Percentiles rank a stretch among this genome's conserved stretches.
phyloP scores from a whole-genome alignment of 2,329 filamentous ascomycete genomes.

The Xylaria sp. region DNA sequence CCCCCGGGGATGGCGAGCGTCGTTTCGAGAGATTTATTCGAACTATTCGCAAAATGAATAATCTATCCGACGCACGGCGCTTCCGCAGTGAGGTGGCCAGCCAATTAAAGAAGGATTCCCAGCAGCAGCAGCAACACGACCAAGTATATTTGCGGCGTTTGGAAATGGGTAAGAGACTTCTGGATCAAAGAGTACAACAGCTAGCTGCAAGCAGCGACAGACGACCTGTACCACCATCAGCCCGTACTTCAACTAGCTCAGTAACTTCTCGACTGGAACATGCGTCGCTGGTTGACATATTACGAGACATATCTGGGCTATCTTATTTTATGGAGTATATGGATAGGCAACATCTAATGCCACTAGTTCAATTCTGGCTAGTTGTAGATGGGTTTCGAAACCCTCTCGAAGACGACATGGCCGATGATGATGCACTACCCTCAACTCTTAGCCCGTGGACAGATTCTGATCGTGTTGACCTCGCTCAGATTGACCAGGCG shows the following conservation, averaged over 20 bases:
- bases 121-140: conserved; percentile 81
- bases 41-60: conserved; percentile 86
- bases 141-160: conserved; percentile 87
- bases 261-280: conserved; percentile 75
- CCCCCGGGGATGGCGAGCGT: conserved; percentile 85
- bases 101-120: conserved; percentile 86
- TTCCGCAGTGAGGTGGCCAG: conserved; percentile 93
- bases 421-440: conserved; percentile 73
- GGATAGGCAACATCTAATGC: conserved; percentile 89
- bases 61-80: conserved; percentile 89
- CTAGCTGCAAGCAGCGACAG: conserved; percentile 75
- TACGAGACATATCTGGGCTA: conserved; percentile 88
- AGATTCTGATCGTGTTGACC: conserved; percentile 84
- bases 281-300: conserved; percentile 82
- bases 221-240: conserved; percentile 49
- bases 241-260: conserved; percentile 49
- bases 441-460: conserved; percentile 76
- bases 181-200: conserved; percentile 89
- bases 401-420: conserved; percentile 84
- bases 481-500: conserved; percentile 90
- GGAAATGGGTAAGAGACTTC: conserved; percentile 88
- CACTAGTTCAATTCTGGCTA: conserved; percentile 96
- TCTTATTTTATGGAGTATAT: conserved; percentile 99
- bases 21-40: conserved; percentile 95
- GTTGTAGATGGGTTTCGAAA: conserved; percentile 97